phyloP scores from a whole-genome alignment of 352 stramenopile genomes.

The Globisporangium viniferum region DNA sequence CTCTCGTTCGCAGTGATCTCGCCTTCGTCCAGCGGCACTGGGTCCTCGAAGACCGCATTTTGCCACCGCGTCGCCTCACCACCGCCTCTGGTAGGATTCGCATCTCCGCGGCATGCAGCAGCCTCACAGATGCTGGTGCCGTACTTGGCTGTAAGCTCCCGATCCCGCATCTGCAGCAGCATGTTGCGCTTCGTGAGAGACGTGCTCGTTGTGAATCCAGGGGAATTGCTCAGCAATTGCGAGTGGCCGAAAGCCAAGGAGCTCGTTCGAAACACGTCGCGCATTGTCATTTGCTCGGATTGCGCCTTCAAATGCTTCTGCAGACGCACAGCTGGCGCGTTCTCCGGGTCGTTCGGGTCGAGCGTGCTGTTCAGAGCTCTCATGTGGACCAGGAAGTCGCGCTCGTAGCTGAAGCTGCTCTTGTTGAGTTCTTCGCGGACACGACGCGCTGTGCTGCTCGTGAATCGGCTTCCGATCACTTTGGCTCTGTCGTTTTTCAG shows the following conservation, averaged over 20 bases:
- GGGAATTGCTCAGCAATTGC: neutral
- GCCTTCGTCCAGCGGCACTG: conserved; percentile 59
- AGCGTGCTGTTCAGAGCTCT: conserved; percentile 29
- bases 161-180: conserved; percentile 53
- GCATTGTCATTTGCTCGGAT: conserved; percentile 27
- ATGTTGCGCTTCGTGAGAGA: conserved; percentile 65
- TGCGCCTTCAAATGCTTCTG: conserved; percentile 37
- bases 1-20: conserved; percentile 56
- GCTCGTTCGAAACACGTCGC: conserved; percentile 46
- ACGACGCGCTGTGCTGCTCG: neutral
- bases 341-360: conserved; percentile 77
- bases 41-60: conserved; percentile 52
- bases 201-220: neutral
- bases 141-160: conserved; percentile 39
- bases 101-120: conserved; percentile 16
- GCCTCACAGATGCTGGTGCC: conserved; percentile 43
- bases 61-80: conserved; percentile 11
- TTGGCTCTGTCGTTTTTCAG: conserved; percentile 6
- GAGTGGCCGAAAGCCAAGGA: conserved; percentile 16
- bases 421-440: conserved; percentile 20
- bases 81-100: neutral
- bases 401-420: conserved; percentile 49
- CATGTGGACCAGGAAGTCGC: conserved; percentile 59
- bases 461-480: conserved; percentile 4
- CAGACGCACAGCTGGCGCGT: conserved; percentile 45